Base-by-base conservation (phyloP, 768 basidiomycete genomes). In the Lyophyllum semitale region DNA sequence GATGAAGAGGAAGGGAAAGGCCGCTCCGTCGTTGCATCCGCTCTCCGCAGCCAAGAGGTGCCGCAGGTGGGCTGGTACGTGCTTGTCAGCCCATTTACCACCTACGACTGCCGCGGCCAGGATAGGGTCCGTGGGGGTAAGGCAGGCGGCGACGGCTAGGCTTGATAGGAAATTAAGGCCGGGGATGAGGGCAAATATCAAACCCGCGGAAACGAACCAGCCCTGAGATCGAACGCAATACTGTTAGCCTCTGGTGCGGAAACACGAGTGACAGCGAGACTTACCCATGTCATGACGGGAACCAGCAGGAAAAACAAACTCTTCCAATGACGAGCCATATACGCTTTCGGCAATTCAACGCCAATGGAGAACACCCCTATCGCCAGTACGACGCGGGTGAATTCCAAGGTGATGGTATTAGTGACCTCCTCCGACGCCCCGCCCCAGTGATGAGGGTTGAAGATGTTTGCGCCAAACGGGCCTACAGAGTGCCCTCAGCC, bases 291-390 rank as follows among this genome's bases (percentile, higher is more conserved):
- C 90, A 93, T 92, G 26, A 90, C 83, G 8, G 91, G 90, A 22
- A 82, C 81, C 20, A 98, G 78, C 2, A 99, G 76, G 70, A 93
- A 93, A 48, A 89, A 80, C 3, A 99, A 66, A 60, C 92, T 93
- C 65, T 82, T 87, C 94, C 95, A 97, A 66, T 98, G 97, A n/a
- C 84, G 81, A 20, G 79, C 76, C 83, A 98, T 91, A 72, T 98
- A 99, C 4, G 91, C 91, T 74, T 95, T 94, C 22, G 97, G 97
- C 67, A 98, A 77, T 68, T 99, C 97, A 22, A 98, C 97, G 15
- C 97, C 97, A 51, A 99, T 93, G 8, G 96, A 96, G 68, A 99
- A 99, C 0, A 99, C 96, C 18, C 94, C 94, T 51, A 98, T 90
- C 15, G 96, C 97, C 29, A 99, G 84, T 42, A 98, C 90, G 53